Evolutionary conservation across 768 basidiomycete genomes (phyloP), one percentile per base, ranked within the genome.

Genomic region (Exidia glandulosa): DNA sequence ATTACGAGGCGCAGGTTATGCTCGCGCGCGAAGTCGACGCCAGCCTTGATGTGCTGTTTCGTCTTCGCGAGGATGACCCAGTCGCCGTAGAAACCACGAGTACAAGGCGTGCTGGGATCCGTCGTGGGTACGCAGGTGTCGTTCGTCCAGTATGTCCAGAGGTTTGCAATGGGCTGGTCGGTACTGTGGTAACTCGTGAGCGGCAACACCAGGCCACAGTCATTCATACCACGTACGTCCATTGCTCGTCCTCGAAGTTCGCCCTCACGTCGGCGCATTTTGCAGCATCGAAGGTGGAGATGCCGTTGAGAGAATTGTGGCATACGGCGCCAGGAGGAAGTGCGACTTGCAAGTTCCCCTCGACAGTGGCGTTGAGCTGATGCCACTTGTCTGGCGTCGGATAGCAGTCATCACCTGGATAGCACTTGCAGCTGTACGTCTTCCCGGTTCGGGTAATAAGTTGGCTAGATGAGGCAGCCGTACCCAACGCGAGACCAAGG

Each of bases 1-100:
- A 75, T 64, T 4, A 60, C 68, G 16, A 74, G 57, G 5, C 72
- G 71, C 29, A 75, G 65, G 37, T 71, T 68, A 41, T 73, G 60
- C 10, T 56, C 47, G 25, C 41, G 56, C 1, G 72, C 66, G 59
- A 75, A 75, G 25, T 45, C 61, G 19, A 75, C 66, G 25, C 69
- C 71, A 2, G 64, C 65, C 71, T 72, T 61, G 36, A 33, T n/a
- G 30, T 45, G 41, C 2, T 45, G 16, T 6, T 23, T 10, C 12
- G 41, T 45, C 9, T 10, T 7, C 1, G 41, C 41, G 41, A 45
- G 41, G 16, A 45, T 45, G 1, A 45, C 41, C 16, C 16, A 45
- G 41, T 45, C 16, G 41, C 41, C 41, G 3, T 45, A 45, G 41
- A 13, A 45, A 2, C 41, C 41, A 6, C 41, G 41, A 1, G 41